Evolutionary conservation across 169 alveolate genomes (phyloP), one percentile per base, ranked within the genome.

Genomic region (Eimeria falciformis): DNA sequence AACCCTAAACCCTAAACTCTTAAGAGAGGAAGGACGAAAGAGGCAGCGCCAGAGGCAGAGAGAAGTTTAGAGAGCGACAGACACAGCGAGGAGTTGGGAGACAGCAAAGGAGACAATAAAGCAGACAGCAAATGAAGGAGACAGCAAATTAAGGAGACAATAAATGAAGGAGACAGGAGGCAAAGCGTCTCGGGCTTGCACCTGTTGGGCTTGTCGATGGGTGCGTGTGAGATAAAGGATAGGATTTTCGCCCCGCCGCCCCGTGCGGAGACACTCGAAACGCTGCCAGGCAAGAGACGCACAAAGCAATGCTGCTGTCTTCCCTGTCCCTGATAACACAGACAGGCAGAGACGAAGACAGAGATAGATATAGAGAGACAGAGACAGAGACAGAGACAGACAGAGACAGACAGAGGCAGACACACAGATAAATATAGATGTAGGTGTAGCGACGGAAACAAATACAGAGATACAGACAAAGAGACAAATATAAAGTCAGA

Each of bases 211-310:
- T 62, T 83, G 91, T 27, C n/a, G 43, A 23, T 83, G 91, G 18
- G 91, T 83, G 37, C 91, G 45, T 3, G 91, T 83, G 33, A 58
- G 33, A 66, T 83, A 83, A 5, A 83, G 11, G n/a, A 83, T 65
- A 2, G 55, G 37, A 25, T 53, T 14, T 29, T 33, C 25, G n/a
- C 55, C 46, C 23, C 79, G 37, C n/a, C 58, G 21, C 33, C 56
- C 7, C 9, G 81, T 23, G 21, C 25, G 79, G 50, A 23, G 62
- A 18, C 23, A n/a, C 29, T 66, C 91, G 2, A 18, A 27, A 9
- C 91, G 55, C 45, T 83, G 91, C 91, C 91, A 83, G 25, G 79
- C 91, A 18, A 83, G 79, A 6, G 82, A n/a, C 29, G 69, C 91
- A 40, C 91, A 83, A 5, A 83, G 81, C 65, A 83, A 47, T 1